These are phyloP conservation scores for Magnusiomyces sp. DNA, from an alignment of 1,139 yeast species.

Conservation along the genomic window DNA sequence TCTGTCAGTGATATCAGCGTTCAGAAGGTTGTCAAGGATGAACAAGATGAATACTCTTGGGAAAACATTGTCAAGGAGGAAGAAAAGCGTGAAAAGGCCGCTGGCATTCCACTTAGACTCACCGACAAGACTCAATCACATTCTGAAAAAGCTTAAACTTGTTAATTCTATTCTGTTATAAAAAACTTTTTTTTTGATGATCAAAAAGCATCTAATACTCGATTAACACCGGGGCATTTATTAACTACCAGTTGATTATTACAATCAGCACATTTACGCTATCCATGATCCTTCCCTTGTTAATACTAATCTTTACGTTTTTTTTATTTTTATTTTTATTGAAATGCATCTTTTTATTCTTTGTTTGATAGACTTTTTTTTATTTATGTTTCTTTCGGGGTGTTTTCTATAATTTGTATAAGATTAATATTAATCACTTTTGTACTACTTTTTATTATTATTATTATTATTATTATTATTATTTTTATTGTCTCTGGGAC, in stretches of 20 bases:
- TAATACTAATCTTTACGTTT: background rate
- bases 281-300: background rate
- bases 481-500: background rate
- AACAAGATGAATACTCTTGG: constrained; percentile 25
- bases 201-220: background rate
- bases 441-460: background rate
- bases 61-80: constrained; percentile 26
- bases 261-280: background rate
- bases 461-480: background rate
- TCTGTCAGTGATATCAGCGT: constrained; percentile 21
- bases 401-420: background rate
- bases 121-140: background rate
- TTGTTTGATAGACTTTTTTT: background rate
- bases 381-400: background rate
- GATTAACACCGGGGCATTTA: background rate
- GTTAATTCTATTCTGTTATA: background rate
- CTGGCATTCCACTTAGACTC: constrained; percentile 10
- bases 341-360: background rate
- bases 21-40: constrained; percentile 29
- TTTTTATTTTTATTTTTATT: background rate
- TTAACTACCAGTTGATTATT: background rate
- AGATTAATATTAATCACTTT: background rate
- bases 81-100: constrained; percentile 21
- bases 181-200: background rate
- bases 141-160: background rate